Evolutionary conservation across 805 yeast species (phyloP).

Genomic region (Candida endomychidarum): DNA sequence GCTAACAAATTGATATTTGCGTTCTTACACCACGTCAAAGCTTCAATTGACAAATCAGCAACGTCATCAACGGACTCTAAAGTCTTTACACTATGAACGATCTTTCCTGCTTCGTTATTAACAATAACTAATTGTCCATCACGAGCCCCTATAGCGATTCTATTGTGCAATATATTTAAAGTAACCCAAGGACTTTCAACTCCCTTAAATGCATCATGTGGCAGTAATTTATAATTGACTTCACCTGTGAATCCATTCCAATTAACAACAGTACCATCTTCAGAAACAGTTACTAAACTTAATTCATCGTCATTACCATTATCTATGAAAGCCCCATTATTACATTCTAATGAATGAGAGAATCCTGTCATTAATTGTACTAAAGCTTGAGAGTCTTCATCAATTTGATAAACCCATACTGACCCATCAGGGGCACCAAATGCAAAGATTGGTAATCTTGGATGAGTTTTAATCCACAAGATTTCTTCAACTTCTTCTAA

Average conservation of each 20-base stretch:
- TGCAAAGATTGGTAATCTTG: constrained; percentile 77
- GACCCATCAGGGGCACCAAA: constrained; percentile 92
- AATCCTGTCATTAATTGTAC: constrained; percentile 78
- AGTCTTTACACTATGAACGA: constrained; percentile 65
- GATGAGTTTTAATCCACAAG: constrained; percentile 80
- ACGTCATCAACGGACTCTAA: constrained; percentile 52
- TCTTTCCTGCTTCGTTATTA: constrained; percentile 70
- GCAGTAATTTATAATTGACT: constrained; percentile 64
- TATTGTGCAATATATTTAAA: constrained; percentile 49
- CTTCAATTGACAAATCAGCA: constrained; percentile 48
- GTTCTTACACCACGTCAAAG: constrained; percentile 71
- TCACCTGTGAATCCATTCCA: constrained; percentile 88
- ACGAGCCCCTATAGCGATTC: constrained; percentile 79
- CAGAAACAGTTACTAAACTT: constrained; percentile 71
- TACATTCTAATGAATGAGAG: constrained; percentile 78
- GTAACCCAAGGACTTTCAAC: constrained; percentile 88
- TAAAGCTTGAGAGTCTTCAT: constrained; percentile 43
- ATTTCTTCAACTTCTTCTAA: constrained; percentile 90
- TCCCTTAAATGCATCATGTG: constrained; percentile 66
- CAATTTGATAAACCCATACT: constrained; percentile 87
- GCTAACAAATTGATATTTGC: constrained; percentile 65
- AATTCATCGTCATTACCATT: constrained; percentile 52
- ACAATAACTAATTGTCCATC: constrained; percentile 85
- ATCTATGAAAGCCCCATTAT: constrained; percentile 73
- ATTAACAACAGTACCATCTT: constrained; percentile 80